Conservation (phyloP, 1,284 basidiomycete species). For the Golubevia sp. region DNA sequence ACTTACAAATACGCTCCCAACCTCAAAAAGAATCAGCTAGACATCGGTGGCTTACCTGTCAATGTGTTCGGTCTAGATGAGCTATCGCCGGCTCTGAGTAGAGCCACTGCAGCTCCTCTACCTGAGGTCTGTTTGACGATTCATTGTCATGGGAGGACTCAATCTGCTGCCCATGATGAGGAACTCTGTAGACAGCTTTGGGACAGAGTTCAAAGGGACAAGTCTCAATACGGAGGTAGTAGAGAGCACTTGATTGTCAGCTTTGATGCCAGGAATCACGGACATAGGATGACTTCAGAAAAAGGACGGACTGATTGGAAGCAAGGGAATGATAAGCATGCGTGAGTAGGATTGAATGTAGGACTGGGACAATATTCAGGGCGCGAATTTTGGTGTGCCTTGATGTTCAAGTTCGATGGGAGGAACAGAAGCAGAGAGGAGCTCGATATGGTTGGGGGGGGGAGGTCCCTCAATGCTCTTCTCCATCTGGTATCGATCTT, state of each 20-base stretch:
- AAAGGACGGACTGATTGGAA: conserved; percentile 58
- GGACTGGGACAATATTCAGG: conserved; percentile 8
- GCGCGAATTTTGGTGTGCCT: too few relatives aligned
- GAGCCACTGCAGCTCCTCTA: conserved; percentile 23
- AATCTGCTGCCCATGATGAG: conserved; percentile 43
- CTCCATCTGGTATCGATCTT: too few relatives aligned
- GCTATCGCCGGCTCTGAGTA: conserved; percentile 30
- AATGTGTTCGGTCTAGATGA: conserved; percentile 49
- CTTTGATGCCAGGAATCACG: conserved; percentile 63
- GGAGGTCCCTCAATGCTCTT: too few relatives aligned
- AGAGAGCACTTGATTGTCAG: conserved; percentile 56
- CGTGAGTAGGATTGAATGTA: conserved; percentile 11
- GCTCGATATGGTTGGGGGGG: too few relatives aligned
- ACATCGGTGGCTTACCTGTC: conserved; percentile 48
- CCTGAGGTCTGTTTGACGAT: conserved; percentile 46
- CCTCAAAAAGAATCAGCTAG: conserved; percentile 18
- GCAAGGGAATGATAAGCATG: conserved; percentile 49
- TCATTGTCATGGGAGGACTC: conserved; percentile 53
- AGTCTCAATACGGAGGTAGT: conserved; percentile 6
- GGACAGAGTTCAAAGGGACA: conserved; percentile 14
- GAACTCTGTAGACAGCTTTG: conserved; percentile 43
- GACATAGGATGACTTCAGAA: conserved; percentile 49
- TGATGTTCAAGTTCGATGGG: too few relatives aligned
- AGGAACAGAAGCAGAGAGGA: too few relatives aligned
- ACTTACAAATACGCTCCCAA: conserved; percentile 1